phyloP scores from a whole-genome alignment of 306 rosid species.

The Ormosia emarginata region DNA sequence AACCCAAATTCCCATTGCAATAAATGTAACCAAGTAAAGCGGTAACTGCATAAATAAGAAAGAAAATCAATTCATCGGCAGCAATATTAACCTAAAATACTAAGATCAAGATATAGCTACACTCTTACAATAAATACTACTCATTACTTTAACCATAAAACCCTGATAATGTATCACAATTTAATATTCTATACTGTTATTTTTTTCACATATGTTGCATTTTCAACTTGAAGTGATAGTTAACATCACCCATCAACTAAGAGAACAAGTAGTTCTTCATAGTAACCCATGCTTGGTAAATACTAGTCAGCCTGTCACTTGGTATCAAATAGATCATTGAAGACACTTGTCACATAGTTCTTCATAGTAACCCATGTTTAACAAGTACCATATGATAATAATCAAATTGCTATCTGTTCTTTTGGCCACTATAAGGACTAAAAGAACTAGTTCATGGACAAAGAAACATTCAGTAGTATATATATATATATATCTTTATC shows the following conservation, averaged over 20 bases:
- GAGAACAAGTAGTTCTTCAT: background rate
- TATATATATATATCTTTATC: no score
- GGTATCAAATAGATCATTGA: no score
- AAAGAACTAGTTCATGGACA: background rate
- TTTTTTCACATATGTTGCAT: background rate
- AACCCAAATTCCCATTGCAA: background rate
- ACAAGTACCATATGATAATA: background rate
- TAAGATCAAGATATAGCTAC: background rate
- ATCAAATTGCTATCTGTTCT: background rate
- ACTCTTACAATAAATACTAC: background rate
- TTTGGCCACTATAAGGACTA: background rate
- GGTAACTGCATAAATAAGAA: background rate
- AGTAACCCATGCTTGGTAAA: background rate
- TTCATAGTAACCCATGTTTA: background rate
- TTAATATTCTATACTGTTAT: background rate
- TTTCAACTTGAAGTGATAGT: constrained; percentile 9
- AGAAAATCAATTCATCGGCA: background rate
- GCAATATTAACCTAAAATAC: background rate
- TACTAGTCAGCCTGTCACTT: no score
- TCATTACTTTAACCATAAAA: background rate
- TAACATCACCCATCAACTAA: background rate
- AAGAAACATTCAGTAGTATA: no score
- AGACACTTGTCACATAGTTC: no score
- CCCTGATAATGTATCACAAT: background rate
- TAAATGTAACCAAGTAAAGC: background rate